Conservation (phyloP, 768 basidiomycete genomes). For the Serendipita sp. region DNA sequence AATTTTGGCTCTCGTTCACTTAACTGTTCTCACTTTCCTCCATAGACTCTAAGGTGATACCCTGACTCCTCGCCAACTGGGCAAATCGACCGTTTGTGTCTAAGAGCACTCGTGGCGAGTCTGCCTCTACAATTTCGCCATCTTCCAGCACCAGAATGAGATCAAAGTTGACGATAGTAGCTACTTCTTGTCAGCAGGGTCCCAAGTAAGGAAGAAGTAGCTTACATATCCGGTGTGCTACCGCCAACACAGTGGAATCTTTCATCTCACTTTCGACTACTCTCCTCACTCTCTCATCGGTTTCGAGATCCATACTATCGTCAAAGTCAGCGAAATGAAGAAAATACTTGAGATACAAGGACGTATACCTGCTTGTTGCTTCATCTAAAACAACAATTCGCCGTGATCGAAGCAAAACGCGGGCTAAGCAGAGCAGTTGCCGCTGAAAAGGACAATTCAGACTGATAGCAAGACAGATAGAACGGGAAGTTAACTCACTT, state of each 20-base stretch:
- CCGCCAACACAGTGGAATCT: constrained; percentile 4
- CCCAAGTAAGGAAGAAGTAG: neutral
- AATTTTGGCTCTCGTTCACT: too few species aligned
- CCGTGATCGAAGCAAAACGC: constrained; percentile 4
- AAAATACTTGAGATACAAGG: neutral
- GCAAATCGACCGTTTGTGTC: neutral
- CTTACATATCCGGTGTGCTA: constrained; percentile 8
- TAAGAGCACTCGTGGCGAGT: neutral
- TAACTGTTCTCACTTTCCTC: too few species aligned
- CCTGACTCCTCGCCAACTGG: constrained; percentile 4
- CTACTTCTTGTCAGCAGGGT: neutral
- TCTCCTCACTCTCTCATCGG: neutral
- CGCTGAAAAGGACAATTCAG: neutral
- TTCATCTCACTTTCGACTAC: neutral
- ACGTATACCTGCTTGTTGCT: constrained; percentile 4
- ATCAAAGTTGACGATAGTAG: constrained; percentile 7
- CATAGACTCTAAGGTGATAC: neutral
- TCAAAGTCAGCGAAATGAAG: neutral
- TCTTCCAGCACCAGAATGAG: constrained; percentile 1
- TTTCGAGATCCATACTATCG: constrained; percentile 6
- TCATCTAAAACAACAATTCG: constrained; percentile 8
- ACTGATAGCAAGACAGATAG: neutral
- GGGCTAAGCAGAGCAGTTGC: constrained; percentile 7
- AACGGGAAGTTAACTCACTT: neutral
- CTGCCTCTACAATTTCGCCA: constrained; percentile 4